Base-by-base conservation (phyloP, 768 basidiomycete genomes). In the Boletus sensibilis region DNA sequence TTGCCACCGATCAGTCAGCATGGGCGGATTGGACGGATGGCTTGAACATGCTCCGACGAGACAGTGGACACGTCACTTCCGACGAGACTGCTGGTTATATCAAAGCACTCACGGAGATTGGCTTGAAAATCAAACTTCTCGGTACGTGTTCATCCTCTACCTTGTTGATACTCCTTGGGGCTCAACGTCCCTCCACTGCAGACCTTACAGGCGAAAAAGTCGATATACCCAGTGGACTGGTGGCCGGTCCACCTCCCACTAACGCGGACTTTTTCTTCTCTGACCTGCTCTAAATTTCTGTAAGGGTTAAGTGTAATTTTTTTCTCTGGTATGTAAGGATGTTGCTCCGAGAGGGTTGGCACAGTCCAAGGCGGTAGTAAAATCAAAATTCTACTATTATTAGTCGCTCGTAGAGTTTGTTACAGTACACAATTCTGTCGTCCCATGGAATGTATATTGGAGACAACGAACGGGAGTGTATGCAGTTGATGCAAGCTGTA, bases 1-100 rank as follows among this genome's bases (percentile, higher is more conserved):
- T 92, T 62, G 89, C 91, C 4, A 83, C 86, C 29, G 85, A 93
- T 69, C 80, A 83, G 50, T 84, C 86, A 18, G 78, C 87, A 18
- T 94, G 90, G 88, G 88, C 91, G 16, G 94, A 96, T 73, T 96
- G 94, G 94, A 92, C 92, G 3, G 94, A 96, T 69, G 94, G 93
- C 5, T 68, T 96, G 70, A 92, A 92, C 64, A 90, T 95, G 85
- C 79, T 95, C 40, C 78, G 91, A 39, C 76, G 85, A 50, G 90
- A 90, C 61, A 85, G 90, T 18, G 88, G 90, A 9, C 91, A 92
- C 67, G 90, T 93, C 55, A 77, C 87, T 13, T 92, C 92, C 5
- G 82, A 86, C 60, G 90, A 94, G 72, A 94, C 94, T 0, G 88
- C 88, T 38, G 87, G 86, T 23, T 92, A 93, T 65, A 88, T 96